phyloP scores from a whole-genome alignment of 2,329 filamentous ascomycete species.

The Diaporthe citriasiana region DNA sequence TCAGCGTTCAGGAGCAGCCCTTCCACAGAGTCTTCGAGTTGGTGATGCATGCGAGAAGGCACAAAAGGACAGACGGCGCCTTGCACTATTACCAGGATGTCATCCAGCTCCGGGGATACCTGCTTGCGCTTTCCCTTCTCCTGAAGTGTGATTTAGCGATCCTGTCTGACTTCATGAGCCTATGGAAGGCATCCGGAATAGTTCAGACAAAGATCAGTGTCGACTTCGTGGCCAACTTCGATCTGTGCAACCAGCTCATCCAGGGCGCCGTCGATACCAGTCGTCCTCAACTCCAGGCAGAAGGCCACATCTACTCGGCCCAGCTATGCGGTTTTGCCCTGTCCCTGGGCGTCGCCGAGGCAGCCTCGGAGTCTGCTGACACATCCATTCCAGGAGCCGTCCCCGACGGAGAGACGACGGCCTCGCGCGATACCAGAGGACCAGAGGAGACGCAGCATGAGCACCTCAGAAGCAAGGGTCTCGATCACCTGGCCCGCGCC shows the following conservation, averaged over 20 bases:
- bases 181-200: slow-evolving; percentile 35
- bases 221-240: slow-evolving; percentile 51
- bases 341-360: slow-evolving; percentile 37
- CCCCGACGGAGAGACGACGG: background rate
- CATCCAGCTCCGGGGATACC: slow-evolving; percentile 53
- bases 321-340: slow-evolving; percentile 62
- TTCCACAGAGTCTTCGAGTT: slow-evolving; percentile 62
- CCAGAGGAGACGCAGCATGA: background rate
- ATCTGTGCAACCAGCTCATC: slow-evolving; percentile 59
- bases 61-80: slow-evolving; percentile 44
- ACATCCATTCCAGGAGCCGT: background rate
- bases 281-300: slow-evolving; percentile 60
- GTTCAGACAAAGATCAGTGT: slow-evolving; percentile 42
- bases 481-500: slow-evolving; percentile 45
- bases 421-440: background rate
- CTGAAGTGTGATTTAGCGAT: slow-evolving; percentile 64
- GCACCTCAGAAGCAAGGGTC: slow-evolving; percentile 25
- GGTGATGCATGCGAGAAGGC: slow-evolving; percentile 56
- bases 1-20: slow-evolving; percentile 61
- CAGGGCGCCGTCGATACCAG: slow-evolving; percentile 52
- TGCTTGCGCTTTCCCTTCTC: slow-evolving; percentile 60
- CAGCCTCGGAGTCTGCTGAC: too few relatives aligned
- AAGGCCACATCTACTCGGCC: slow-evolving; percentile 65
- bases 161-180: slow-evolving; percentile 56
- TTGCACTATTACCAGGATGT: slow-evolving; percentile 55